Percentiles rank a stretch among this genome's conserved stretches.
Conservation (phyloP, 306 rosid species). For the Astragalus glycyphyllos region DNA sequence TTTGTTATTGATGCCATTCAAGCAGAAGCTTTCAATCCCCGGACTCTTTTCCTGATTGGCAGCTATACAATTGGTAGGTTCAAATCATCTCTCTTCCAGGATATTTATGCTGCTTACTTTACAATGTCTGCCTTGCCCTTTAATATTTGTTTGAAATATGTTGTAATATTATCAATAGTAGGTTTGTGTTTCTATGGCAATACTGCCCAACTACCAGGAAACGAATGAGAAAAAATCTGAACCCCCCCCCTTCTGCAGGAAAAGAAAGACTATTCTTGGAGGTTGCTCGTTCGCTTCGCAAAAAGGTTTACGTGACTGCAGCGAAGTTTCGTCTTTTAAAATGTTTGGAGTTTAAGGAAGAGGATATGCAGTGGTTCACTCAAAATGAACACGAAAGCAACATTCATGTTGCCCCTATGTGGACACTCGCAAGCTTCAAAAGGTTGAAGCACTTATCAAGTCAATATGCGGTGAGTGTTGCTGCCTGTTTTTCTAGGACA, state of each 20-base stretch:
- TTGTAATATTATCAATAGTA: slow-evolving; percentile 14
- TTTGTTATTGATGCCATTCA: slow-evolving; percentile 92
- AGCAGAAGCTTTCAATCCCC: slow-evolving; percentile 90
- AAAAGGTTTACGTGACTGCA: slow-evolving; percentile 77
- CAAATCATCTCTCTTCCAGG: slow-evolving; percentile 16
- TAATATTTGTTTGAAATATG: slow-evolving; percentile 28
- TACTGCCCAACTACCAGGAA: slow-evolving; percentile 10
- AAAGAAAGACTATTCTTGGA: slow-evolving; percentile 93
- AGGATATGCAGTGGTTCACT: slow-evolving; percentile 93
- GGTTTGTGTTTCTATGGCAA: slow-evolving; percentile 19
- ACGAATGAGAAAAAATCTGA: background rate
- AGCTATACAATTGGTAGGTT: slow-evolving; percentile 91
- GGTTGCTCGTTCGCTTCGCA: slow-evolving; percentile 87
- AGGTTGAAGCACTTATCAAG: slow-evolving; percentile 81
- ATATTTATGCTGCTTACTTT: slow-evolving; percentile 21
- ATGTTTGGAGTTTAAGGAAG: slow-evolving; percentile 77
- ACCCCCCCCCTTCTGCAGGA: slow-evolving; percentile 52
- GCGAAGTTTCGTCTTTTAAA: slow-evolving; percentile 78
- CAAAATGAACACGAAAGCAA: slow-evolving; percentile 86
- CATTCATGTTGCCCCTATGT: slow-evolving; percentile 92
- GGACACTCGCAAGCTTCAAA: slow-evolving; percentile 95
- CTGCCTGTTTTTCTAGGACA: slow-evolving; percentile 12
- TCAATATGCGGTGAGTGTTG: slow-evolving; percentile 70
- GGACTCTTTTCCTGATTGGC: slow-evolving; percentile 92
- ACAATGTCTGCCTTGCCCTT: slow-evolving; percentile 8